phyloP scores from a whole-genome alignment of 2,329 filamentous ascomycete species.

The Esteya vermicola region DNA sequence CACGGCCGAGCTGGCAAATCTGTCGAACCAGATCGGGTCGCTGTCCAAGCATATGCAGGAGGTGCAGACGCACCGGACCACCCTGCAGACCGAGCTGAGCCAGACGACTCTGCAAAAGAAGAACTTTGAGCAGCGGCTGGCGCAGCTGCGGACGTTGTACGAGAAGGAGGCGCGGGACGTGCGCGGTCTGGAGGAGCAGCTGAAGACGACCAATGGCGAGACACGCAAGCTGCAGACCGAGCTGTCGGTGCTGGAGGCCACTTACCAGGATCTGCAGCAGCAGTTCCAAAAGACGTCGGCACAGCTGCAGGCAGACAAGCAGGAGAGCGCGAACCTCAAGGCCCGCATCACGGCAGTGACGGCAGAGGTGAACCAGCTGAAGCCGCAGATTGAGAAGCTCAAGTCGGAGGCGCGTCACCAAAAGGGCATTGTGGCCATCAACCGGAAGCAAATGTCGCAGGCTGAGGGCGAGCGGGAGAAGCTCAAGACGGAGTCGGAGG shows the following conservation, averaged over 20 bases:
- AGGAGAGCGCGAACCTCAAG: slow-evolving; percentile 74
- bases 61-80: slow-evolving; percentile 66
- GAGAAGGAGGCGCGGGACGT: slow-evolving; percentile 88
- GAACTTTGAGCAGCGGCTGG: slow-evolving; percentile 78
- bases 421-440: slow-evolving; percentile 92
- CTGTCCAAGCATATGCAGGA: slow-evolving; percentile 90
- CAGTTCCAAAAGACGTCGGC: slow-evolving; percentile 67
- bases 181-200: slow-evolving; percentile 69
- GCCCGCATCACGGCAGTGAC: slow-evolving; percentile 78
- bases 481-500: slow-evolving; percentile 65
- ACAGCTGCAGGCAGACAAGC: slow-evolving; percentile 71
- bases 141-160: slow-evolving; percentile 75
- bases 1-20: slow-evolving; percentile 82
- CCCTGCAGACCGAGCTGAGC: slow-evolving; percentile 67
- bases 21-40: slow-evolving; percentile 89
- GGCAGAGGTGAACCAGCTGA: slow-evolving; percentile 66
- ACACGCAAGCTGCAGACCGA: slow-evolving; percentile 76
- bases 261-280: slow-evolving; percentile 63
- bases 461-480: slow-evolving; percentile 82
- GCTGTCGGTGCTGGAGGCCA: slow-evolving; percentile 67
- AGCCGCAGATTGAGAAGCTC: slow-evolving; percentile 84
- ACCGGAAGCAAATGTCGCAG: slow-evolving; percentile 91
- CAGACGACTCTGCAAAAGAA: slow-evolving; percentile 78
- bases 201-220: slow-evolving; percentile 61
- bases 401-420: slow-evolving; percentile 87